Conservation (phyloP, 805 yeast genomes). For the Candida montana region DNA sequence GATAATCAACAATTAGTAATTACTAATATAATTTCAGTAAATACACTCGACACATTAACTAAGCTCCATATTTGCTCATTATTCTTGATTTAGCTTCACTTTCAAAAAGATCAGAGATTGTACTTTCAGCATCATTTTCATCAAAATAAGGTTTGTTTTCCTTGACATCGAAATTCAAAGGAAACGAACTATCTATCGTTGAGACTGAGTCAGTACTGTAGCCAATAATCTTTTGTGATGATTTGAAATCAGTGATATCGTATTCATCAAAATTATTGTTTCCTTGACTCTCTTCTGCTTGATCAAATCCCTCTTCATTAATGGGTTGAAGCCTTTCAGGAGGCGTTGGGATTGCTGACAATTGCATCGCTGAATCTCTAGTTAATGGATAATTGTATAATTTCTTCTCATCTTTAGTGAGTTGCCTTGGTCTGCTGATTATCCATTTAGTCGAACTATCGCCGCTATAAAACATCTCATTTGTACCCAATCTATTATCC, state of each 20-base stretch:
- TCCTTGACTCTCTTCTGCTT: background rate
- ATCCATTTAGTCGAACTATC: background rate
- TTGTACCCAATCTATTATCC: conserved; percentile 3
- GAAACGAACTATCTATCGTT: background rate
- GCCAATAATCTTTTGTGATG: background rate
- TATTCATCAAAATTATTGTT: too few species aligned
- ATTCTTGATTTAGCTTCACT: background rate
- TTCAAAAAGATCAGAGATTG: conserved; percentile 4
- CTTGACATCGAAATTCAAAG: background rate
- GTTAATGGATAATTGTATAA: conserved; percentile 19
- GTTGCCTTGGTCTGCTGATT: conserved; percentile 18
- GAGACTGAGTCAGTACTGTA: background rate
- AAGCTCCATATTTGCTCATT: background rate
- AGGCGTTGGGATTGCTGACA: background rate
- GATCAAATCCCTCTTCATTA: background rate
- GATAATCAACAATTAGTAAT: too few species aligned
- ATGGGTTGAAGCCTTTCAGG: background rate
- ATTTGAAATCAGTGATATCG: background rate
- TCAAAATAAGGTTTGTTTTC: background rate
- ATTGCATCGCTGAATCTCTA: background rate
- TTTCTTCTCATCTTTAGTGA: conserved; percentile 14
- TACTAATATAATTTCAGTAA: too few species aligned
- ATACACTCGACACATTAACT: too few species aligned
- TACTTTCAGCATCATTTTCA: background rate
- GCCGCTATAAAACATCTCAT: background rate